Evolutionary conservation across 2,329 filamentous ascomycete species (phyloP), one percentile per base, ranked within the genome.

Genomic region (Cryphonectria radicalis): DNA sequence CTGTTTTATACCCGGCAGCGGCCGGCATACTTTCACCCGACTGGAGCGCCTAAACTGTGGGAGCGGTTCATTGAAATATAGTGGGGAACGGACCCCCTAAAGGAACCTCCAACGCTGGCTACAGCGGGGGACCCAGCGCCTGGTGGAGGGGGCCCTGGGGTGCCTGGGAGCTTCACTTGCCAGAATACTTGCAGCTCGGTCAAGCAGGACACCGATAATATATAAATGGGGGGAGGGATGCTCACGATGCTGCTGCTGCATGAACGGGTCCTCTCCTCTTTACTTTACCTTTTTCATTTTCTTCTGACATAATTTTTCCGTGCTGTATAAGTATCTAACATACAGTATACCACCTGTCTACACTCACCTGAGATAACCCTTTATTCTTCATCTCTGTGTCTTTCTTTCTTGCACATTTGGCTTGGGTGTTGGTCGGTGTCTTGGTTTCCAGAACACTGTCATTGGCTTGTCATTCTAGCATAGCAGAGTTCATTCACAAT

Each of bases 41-140:
- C 72, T 73, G 70, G 72, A 53, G 72, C 72, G 72, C 72, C 66
- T 73, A 63, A 67, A 67, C 42, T 4, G 42, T 46, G 63, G 46
- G 17, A 28, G 14, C 17, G 43, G 6, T 70, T 32, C 1, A 46
- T 25, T n/a, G 57, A 60, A 13, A 22, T 19, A 32, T 37, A 68
- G 42, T 59, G 64, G 63, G 53, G 63, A 25, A 22, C 32, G n/a
- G 59, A 2, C 37, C n/a, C 57, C 69, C 35, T 6, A 25, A 40
- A 46, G 22, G 55, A 28, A n/a, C 62, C 60, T 25, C 35, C 35
- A 19, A 19, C 11, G 28, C 60, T 32, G 25, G 63, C 50, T 55
- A 68, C 66, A 64, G 66, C 46, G 63, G 67, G 69, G 71, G 37
- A 40, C 67, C 46, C 22, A 72, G 55, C 7, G 43, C 53, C 53